Evolutionary conservation across 768 basidiomycete species (phyloP).

Genomic region (Pilatotrama ljubarskyi): DNA sequence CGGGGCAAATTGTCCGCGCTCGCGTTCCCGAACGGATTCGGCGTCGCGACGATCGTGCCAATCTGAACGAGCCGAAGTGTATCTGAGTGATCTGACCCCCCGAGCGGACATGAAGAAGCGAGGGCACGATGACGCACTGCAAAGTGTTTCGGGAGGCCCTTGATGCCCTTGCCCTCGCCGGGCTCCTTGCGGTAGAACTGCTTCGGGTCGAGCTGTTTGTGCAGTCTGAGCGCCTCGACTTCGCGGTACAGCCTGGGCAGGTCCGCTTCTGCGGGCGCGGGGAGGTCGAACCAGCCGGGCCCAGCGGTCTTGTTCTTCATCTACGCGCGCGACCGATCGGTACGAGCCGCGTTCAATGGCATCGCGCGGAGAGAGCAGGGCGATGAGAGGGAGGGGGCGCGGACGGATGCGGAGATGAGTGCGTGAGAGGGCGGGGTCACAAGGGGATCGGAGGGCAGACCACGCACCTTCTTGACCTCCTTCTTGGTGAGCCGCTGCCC

Average conservation of each 20-base stretch:
- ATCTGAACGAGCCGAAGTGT: conserved; percentile 46
- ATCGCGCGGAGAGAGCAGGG: background rate
- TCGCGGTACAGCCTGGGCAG: conserved; percentile 79
- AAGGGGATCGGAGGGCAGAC: conserved; percentile 3
- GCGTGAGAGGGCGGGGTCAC: background rate
- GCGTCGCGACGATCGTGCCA: conserved; percentile 72
- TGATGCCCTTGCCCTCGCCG: conserved; percentile 81
- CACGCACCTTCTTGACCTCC: conserved; percentile 65
- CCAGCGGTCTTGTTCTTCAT: conserved; percentile 73
- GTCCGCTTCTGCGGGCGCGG: conserved; percentile 78
- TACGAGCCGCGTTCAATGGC: background rate
- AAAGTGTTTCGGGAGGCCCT: conserved; percentile 85
- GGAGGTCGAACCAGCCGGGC: conserved; percentile 84
- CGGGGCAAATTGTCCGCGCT: conserved; percentile 71
- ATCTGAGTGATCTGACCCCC: background rate
- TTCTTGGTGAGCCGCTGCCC: conserved; percentile 73
- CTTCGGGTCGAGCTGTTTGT: conserved; percentile 90
- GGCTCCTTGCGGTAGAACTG: conserved; percentile 88
- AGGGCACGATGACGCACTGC: conserved; percentile 56
- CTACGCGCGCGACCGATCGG: conserved; percentile 39
- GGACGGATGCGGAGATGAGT: conserved; percentile 1
- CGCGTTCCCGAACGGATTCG: conserved; percentile 70
- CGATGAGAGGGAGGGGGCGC: background rate
- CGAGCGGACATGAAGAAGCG: background rate
- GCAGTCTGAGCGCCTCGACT: conserved; percentile 82